phyloP scores from a whole-genome alignment of 208 protist species.

The Angomonas ambiguus region DNA sequence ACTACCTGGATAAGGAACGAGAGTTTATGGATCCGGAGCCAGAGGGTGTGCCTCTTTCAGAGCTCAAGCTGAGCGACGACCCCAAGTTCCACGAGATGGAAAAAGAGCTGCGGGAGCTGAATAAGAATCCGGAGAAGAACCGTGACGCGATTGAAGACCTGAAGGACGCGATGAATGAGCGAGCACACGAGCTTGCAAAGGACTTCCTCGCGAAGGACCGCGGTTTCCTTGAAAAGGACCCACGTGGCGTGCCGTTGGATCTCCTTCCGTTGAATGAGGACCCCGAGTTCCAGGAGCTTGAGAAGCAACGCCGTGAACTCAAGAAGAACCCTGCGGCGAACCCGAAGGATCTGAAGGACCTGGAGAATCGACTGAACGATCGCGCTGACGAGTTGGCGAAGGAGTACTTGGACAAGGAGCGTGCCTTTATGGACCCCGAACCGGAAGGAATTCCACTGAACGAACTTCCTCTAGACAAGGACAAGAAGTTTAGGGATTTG shows the following conservation, averaged over 20 bases:
- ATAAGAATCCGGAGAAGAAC: slow-evolving; percentile 64
- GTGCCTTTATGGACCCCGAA: slow-evolving; percentile 46
- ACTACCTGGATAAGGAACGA: slow-evolving; percentile 69
- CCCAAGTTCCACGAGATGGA: slow-evolving; percentile 64
- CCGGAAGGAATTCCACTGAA: slow-evolving; percentile 51
- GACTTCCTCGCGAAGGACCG: slow-evolving; percentile 52
- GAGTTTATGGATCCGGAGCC: slow-evolving; percentile 63
- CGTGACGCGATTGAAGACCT: slow-evolving; percentile 44
- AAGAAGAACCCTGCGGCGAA: slow-evolving; percentile 44
- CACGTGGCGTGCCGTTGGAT: slow-evolving; percentile 48
- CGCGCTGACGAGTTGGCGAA: slow-evolving; percentile 51
- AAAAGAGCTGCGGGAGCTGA: slow-evolving; percentile 51
- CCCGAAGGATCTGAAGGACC: slow-evolving; percentile 36
- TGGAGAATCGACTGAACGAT: slow-evolving; percentile 59
- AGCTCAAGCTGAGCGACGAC: slow-evolving; percentile 56
- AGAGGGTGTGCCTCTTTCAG: slow-evolving; percentile 51
- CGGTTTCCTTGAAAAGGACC: slow-evolving; percentile 40
- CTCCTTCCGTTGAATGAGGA: slow-evolving; percentile 66
- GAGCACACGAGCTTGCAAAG: slow-evolving; percentile 58
- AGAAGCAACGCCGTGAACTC: slow-evolving; percentile 47
- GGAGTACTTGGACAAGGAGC: slow-evolving; percentile 44
- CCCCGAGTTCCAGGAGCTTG: slow-evolving; percentile 45
- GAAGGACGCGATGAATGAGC: slow-evolving; percentile 66
- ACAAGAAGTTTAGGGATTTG: slow-evolving; percentile 45
- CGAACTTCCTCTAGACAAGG: slow-evolving; percentile 52